A percentile compares a stretch with the other conserved stretches of the same genome.
Conservation (phyloP, 352 stramenopile genomes). For the Phytophthora palmivora region DNA sequence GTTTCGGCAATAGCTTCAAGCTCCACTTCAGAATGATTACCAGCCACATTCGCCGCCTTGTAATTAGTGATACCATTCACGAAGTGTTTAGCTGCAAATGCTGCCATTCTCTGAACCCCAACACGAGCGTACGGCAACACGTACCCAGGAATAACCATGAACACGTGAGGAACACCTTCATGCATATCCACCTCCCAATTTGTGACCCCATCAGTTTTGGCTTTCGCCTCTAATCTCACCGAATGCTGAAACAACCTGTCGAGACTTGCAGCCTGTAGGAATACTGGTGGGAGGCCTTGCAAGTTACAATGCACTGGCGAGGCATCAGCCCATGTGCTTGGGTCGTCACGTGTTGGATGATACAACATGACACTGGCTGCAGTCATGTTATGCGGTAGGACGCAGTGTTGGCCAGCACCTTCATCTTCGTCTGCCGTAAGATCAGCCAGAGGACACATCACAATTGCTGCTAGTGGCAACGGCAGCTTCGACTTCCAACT, state of each 20-base stretch:
- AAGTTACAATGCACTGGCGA: conserved; percentile 47
- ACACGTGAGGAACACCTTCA: conserved; percentile 48
- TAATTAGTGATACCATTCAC: background rate
- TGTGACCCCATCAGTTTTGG: conserved; percentile 29
- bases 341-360: conserved; percentile 27
- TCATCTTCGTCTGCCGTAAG: conserved; percentile 34
- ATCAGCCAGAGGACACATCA: conserved; percentile 52
- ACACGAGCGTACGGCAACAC: too few species aligned
- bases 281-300: too few species aligned
- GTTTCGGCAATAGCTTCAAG: too few species aligned
- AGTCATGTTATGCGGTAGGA: conserved; percentile 31
- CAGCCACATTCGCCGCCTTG: too few species aligned
- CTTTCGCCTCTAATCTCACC: conserved; percentile 31
- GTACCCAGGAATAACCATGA: conserved; percentile 42
- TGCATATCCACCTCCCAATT: conserved; percentile 51
- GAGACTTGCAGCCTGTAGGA: conserved; percentile 42
- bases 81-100: conserved; percentile 38
- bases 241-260: conserved; percentile 46
- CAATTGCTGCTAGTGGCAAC: conserved; percentile 42
- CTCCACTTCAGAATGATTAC: too few species aligned
- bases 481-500: too few species aligned
- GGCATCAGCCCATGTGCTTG: conserved; percentile 37
- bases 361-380: conserved; percentile 23
- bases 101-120: conserved; percentile 34
- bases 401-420: conserved; percentile 28